Evolutionary conservation across 768 basidiomycete genomes (phyloP).

Genomic region (Termitomyces sp.): DNA sequence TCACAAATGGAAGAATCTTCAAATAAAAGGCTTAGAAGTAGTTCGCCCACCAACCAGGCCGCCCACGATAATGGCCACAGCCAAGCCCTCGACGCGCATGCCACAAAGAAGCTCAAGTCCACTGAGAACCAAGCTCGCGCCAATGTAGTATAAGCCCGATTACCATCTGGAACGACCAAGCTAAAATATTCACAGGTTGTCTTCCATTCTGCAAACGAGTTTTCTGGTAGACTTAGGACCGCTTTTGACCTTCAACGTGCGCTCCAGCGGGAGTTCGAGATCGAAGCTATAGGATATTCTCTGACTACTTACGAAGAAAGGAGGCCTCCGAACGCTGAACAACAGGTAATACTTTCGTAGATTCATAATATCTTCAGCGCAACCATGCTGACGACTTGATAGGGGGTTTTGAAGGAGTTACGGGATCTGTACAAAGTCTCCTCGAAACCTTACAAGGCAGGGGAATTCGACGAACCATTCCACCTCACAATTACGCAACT

Average conservation of each 20-base stretch:
- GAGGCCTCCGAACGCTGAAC: background rate
- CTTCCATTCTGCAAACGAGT: background rate
- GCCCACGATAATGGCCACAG: background rate
- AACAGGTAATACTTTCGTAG: background rate
- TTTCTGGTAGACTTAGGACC: background rate
- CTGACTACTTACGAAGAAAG: background rate
- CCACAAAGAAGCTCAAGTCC: background rate
- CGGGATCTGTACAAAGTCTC: background rate
- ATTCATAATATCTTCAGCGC: background rate
- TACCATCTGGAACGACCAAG: background rate
- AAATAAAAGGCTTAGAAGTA: background rate
- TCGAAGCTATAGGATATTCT: background rate
- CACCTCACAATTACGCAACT: conserved; percentile 15
- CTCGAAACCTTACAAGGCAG: background rate
- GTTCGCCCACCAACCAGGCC: background rate
- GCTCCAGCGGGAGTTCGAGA: background rate
- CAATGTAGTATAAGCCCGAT: background rate
- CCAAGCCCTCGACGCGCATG: background rate
- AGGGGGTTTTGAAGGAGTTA: background rate
- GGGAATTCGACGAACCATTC: conserved; percentile 3
- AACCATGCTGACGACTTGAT: background rate
- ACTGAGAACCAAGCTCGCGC: background rate
- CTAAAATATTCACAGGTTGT: background rate
- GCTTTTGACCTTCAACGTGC: background rate
- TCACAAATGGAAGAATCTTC: background rate